These are phyloP conservation scores for Omphalea diandra DNA, from an alignment of 441 rosid species.

Conservation along the genomic window DNA sequence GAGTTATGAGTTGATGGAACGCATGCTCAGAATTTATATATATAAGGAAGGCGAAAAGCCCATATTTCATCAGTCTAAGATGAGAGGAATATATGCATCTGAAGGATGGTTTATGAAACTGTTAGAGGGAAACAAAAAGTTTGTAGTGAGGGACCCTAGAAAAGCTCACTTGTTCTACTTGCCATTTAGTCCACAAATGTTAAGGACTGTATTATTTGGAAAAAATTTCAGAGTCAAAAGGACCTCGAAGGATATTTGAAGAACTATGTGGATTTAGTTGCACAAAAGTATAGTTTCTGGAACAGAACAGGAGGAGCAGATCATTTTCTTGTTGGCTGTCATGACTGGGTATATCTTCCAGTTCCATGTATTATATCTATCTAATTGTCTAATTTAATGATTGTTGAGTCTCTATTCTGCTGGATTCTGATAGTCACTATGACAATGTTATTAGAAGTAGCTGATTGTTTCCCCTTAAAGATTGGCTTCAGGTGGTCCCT, in stretches of 20 bases:
- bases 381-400: not conserved
- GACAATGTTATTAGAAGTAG: slow-evolving; percentile 14
- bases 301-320: slow-evolving; percentile 81
- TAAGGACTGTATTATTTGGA: slow-evolving; percentile 48
- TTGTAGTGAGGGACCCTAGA: slow-evolving; percentile 66
- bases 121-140: slow-evolving; percentile 69
- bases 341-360: slow-evolving; percentile 84
- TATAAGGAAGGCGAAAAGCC: slow-evolving; percentile 88
- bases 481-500: not conserved
- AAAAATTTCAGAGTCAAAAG: too few relatives aligned
- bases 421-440: not conserved
- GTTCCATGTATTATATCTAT: slow-evolving; percentile 15
- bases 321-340: slow-evolving; percentile 90
- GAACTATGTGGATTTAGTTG: slow-evolving; percentile 56
- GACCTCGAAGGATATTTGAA: slow-evolving; percentile 50
- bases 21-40: slow-evolving; percentile 64
- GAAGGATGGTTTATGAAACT: slow-evolving; percentile 98
- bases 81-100: slow-evolving; percentile 87
- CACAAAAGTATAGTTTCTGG: slow-evolving; percentile 73
- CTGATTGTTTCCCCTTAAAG: not conserved
- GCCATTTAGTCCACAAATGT: slow-evolving; percentile 64
- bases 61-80: slow-evolving; percentile 66
- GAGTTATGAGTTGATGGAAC: slow-evolving; percentile 87
- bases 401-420: not conserved
- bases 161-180: slow-evolving; percentile 90